These are phyloP conservation scores for Ophiosphaerella narmari DNA, from an alignment of 2,329 filamentous ascomycete species.

Conservation along the genomic window DNA sequence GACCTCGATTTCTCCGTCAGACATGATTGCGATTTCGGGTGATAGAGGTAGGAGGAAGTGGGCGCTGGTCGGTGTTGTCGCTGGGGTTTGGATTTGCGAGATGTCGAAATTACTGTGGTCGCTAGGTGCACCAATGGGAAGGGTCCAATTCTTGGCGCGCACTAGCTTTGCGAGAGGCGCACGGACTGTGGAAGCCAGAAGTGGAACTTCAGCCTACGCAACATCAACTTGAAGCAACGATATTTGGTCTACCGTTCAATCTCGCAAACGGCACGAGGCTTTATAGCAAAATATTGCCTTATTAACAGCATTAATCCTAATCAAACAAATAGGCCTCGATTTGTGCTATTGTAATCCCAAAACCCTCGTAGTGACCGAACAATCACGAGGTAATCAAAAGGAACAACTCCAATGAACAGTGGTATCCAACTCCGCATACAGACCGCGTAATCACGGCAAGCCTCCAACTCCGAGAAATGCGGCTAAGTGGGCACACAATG, in stretches of 20 bases:
- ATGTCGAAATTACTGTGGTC: slow-evolving; percentile 19
- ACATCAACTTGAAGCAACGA: too few relatives aligned
- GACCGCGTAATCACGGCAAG: slow-evolving; percentile 3
- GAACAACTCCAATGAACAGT: neutral
- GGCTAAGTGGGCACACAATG: slow-evolving; percentile 26
- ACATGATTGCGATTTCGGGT: slow-evolving; percentile 64
- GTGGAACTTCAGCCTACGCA: too few relatives aligned
- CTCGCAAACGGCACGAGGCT: too few relatives aligned
- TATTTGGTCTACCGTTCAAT: too few relatives aligned
- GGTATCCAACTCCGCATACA: slow-evolving; percentile 13
- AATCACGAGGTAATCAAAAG: neutral
- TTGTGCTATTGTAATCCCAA: neutral
- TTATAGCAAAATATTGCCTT: too few relatives aligned
- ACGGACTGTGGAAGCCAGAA: neutral
- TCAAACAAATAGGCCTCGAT: too few relatives aligned
- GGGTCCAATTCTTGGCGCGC: slow-evolving; percentile 21
- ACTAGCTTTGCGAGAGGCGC: slow-evolving; percentile 4
- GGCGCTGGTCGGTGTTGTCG: slow-evolving; percentile 38
- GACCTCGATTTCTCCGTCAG: slow-evolving; percentile 96
- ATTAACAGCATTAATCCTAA: too few relatives aligned
- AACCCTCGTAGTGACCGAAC: neutral
- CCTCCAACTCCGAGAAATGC: slow-evolving; percentile 43
- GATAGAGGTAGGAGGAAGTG: slow-evolving; percentile 25
- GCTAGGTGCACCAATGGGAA: slow-evolving; percentile 22
- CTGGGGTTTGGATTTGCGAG: slow-evolving; percentile 20